Base-by-base conservation (phyloP, 140 eudicot genomes). In the Stevia rebaudiana region DNA sequence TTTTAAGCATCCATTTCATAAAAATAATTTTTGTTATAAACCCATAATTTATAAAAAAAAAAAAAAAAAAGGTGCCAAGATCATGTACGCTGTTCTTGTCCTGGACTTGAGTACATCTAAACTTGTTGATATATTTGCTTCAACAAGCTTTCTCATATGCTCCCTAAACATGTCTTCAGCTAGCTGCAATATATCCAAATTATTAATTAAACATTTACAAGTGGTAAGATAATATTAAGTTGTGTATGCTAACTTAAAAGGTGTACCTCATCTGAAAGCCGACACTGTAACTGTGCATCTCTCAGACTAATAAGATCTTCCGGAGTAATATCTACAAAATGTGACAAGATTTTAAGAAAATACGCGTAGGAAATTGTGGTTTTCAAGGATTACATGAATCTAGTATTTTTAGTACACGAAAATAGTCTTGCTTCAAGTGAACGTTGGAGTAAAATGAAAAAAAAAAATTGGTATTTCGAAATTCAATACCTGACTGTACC, bases 201-300 rank as follows among this genome's bases (percentile, higher is more conserved):
- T 59, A 13, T 41, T 15, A 36, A n/a, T 30, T 23, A 61, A 64
- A 50, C 48, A 35, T 60, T 62, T 24, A 75, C 24, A 67, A 25
- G 33, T 47, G 6, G 11, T 18, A 37, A 58, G 11, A 15, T 10
- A 25, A 30, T 24, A 67, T 53, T 42, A 53, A 59, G 36, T 36
- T 39, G 9, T 46, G 25, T 17, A 53, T 46, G 17, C 3, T 19
- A 31, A 56, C 54, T 42, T 56, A 49, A 11, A 76, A 22, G 11
- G 0, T 16, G 19, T 79, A 88, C 99, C 99, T 94, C 95, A 78
- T 94, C 97, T 57, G 97, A 81, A 51, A 94, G 95, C 67, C 82
- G 85, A 70, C 79, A 85, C 46, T 65, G 76, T 57, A 81, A 78
- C 65, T 94, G 99, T 64, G 87, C 86, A 67, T 94, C 89, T 79